Evolutionary conservation across 305 asterid species (phyloP).

Genomic region (Fraxinus velutina): DNA sequence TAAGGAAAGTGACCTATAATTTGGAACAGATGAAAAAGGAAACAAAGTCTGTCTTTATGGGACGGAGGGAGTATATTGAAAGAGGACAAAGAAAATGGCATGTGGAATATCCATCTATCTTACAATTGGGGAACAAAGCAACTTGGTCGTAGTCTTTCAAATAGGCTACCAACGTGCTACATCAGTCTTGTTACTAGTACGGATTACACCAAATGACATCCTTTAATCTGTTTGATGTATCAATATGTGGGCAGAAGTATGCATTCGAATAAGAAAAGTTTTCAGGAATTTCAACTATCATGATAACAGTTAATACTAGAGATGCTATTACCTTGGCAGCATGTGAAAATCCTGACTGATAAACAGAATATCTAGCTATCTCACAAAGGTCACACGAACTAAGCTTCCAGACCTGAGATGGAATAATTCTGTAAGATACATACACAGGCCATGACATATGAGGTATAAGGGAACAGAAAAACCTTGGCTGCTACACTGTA

Average conservation of each 20-base stretch:
- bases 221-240: background rate
- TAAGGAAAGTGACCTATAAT: no score
- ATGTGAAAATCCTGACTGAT: constrained; percentile 85
- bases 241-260: background rate
- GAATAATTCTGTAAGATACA: constrained; percentile 16
- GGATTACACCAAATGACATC: background rate
- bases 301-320: background rate
- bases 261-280: background rate
- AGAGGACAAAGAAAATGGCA: background rate
- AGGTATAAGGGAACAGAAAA: constrained; percentile 15
- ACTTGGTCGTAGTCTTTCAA: background rate
- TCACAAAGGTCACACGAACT: constrained; percentile 92
- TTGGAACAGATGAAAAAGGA: no score
- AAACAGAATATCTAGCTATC: constrained; percentile 90
- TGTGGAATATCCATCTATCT: background rate
- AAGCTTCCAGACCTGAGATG: constrained; percentile 82
- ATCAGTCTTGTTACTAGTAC: constrained; percentile 6
- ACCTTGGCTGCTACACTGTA: constrained; percentile 96
- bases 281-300: background rate
- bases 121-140: background rate
- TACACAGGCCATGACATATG: constrained; percentile 11
- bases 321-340: constrained; percentile 58
- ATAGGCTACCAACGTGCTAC: background rate
- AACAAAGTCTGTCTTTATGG: no score
- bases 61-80: no score